Conservation (phyloP, 495 filamentous ascomycete genomes). For the Xylaria venustula region DNA sequence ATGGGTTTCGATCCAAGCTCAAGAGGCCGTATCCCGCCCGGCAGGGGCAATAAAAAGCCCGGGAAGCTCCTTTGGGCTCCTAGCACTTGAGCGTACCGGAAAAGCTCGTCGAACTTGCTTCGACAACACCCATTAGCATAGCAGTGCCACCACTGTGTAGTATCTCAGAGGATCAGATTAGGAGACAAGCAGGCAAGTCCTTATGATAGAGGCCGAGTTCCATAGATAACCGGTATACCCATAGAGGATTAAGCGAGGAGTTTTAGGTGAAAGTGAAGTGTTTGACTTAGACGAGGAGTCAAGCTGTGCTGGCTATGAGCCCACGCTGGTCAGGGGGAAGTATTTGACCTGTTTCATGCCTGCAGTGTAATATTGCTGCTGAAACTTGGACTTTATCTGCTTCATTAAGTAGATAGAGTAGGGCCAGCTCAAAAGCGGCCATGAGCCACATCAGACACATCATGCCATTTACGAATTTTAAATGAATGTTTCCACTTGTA, state of each 20-base stretch:
- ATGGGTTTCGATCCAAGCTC: not conserved
- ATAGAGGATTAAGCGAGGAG: not conserved
- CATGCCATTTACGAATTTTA: not conserved
- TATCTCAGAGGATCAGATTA: not conserved
- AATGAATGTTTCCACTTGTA: not conserved
- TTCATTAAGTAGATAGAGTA: not conserved
- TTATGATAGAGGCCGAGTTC: not conserved
- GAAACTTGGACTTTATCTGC: not conserved
- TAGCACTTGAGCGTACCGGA: not conserved
- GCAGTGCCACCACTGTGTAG: not conserved
- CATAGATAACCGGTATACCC: conserved; percentile 6
- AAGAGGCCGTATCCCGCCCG: not conserved
- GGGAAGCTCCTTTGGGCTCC: not conserved
- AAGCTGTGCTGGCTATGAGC: not conserved
- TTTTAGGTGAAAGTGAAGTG: not conserved
- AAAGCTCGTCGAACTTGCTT: not conserved
- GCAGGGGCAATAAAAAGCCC: not conserved
- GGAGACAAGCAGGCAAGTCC: not conserved
- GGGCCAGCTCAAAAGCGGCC: not conserved
- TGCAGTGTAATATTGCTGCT: not conserved
- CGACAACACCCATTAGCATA: not conserved
- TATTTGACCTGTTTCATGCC: not conserved
- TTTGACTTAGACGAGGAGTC: not conserved
- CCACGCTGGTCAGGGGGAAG: not conserved
- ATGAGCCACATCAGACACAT: not conserved